Base-by-base conservation (phyloP, 331 rosid genomes). In the Telfairia occidentalis region DNA sequence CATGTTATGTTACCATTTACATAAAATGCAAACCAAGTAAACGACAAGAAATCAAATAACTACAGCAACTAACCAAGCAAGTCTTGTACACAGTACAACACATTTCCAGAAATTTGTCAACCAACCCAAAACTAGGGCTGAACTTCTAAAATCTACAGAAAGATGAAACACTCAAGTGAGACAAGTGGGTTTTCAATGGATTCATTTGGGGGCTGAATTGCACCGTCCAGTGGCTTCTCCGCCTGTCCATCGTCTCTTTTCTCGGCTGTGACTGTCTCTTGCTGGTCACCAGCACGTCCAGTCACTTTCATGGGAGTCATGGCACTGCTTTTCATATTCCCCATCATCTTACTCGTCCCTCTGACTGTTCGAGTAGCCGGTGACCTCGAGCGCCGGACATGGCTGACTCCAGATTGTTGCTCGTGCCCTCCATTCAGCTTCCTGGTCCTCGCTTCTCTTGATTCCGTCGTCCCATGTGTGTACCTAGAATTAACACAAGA, bases 131-230 rank as follows among this genome's bases (percentile, higher is more conserved):
- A 53, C 76, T 45, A 60, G 46, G 73, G 60, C 74, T 67, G 69
- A 63, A 16, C 46, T 18, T 0, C 6, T 48, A 80, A 63, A 16
- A 58, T 37, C 83, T 94, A 94, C 78, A 94, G 88, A 81, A 94
- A 94, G 83, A 94, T 95, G 82, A 95, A 95, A 84, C 98, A 95
- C 81, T 91, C 98, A 72, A 95, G 75, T 1, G 96, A 86, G 61
- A 90, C 92, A 75, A 78, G 86, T 35, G 94, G 97, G 61, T 90
- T 89, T 48, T 87, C 95, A 12, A 91, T 48, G 52, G 92, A 84
- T 81, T 91, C 98, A 29, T 79, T 81, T 1, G 77, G 79, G 71
- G 71, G 74, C 79, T 78, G 78, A 3, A 55, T 26, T 67, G 73
- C 85, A 54, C 60, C 69, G 59, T 83, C 85, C 77, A 81, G 77